These are phyloP conservation scores for Aureococcus anophagefferens DNA, from an alignment of 108 stramenopile species.

Conservation along the genomic window DNA sequence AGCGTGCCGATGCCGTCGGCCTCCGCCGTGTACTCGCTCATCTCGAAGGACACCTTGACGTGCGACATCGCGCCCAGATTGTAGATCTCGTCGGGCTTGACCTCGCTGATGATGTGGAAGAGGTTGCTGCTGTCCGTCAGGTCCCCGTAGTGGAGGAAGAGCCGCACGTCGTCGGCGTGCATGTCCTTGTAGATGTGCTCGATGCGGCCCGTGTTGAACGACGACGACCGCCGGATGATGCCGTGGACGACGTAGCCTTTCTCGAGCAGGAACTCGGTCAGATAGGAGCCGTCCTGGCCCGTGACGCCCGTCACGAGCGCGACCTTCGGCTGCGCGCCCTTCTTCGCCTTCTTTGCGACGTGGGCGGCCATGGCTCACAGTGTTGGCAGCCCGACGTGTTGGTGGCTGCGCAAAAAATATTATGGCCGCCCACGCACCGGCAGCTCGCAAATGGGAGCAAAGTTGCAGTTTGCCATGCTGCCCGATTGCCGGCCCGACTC, in stretches of 20 bases:
- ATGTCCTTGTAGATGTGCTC: constrained; percentile 95
- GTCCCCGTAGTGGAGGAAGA: constrained; percentile 98
- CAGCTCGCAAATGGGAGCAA: too few species aligned
- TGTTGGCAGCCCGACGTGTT: too few species aligned
- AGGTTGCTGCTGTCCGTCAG: constrained; percentile 95
- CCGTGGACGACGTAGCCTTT: constrained; percentile 96
- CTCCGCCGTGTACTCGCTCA: constrained; percentile 99
- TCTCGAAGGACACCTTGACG: constrained; percentile 97
- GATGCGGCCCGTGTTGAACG: constrained; percentile 97
- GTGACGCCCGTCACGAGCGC: constrained; percentile 96
- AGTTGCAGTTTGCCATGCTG: too few species aligned
- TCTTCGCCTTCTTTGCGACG: too few species aligned
- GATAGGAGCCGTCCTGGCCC: constrained; percentile 96
- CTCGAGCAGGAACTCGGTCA: constrained; percentile 79
- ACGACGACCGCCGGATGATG: constrained; percentile 92
- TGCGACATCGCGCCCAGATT: constrained; percentile 99
- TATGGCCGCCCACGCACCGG: too few species aligned
- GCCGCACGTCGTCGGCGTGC: constrained; percentile 82
- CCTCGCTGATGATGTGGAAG: constrained; percentile 56
- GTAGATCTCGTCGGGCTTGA: constrained; percentile 90
- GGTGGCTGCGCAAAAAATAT: too few species aligned
- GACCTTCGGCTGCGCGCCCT: constrained; percentile 41
- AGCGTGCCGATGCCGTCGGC: constrained; percentile 94
- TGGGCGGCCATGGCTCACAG: too few species aligned
- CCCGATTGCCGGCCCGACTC: too few species aligned